These are phyloP conservation scores for Ceratocystis huliohia DNA, from an alignment of 2,329 filamentous ascomycete genomes.

Conservation along the genomic window DNA sequence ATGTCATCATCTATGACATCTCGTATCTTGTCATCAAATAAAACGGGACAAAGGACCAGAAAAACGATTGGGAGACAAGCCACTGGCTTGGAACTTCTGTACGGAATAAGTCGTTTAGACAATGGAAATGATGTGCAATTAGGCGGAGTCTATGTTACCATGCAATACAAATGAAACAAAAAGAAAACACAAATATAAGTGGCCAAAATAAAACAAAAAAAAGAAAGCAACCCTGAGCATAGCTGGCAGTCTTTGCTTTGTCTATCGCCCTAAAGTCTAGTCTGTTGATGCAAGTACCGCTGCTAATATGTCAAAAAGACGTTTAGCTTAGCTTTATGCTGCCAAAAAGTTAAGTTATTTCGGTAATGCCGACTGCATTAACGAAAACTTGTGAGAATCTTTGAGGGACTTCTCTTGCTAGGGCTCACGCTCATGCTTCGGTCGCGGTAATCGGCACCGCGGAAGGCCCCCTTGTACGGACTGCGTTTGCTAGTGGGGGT, in stretches of 20 bases:
- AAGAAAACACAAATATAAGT: background rate
- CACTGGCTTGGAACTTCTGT: background rate
- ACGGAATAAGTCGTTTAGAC: background rate
- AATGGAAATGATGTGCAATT: background rate
- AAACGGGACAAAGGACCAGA: background rate
- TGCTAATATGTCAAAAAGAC: too few relatives aligned
- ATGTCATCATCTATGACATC: background rate
- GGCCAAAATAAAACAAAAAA: too few relatives aligned
- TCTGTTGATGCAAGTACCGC: too few relatives aligned
- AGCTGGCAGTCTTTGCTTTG: too few relatives aligned
- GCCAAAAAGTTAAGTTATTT: background rate
- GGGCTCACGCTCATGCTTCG: constrained; percentile 19
- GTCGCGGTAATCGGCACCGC: constrained; percentile 14
- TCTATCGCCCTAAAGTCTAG: too few relatives aligned
- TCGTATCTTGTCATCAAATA: background rate
- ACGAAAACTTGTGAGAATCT: constrained; percentile 8
- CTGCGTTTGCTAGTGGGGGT: constrained; percentile 15
- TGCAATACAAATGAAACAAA: background rate
- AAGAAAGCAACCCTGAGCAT: too few relatives aligned
- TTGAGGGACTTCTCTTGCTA: constrained; percentile 18
- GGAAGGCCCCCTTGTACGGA: constrained; percentile 13
- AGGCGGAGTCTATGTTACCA: background rate
- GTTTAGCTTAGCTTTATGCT: too few relatives aligned
- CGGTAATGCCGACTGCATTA: background rate
- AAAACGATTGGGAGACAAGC: background rate